Evolutionary conservation across 352 stramenopile species (phyloP).

Genomic region (Elongisporangium senticosum): DNA sequence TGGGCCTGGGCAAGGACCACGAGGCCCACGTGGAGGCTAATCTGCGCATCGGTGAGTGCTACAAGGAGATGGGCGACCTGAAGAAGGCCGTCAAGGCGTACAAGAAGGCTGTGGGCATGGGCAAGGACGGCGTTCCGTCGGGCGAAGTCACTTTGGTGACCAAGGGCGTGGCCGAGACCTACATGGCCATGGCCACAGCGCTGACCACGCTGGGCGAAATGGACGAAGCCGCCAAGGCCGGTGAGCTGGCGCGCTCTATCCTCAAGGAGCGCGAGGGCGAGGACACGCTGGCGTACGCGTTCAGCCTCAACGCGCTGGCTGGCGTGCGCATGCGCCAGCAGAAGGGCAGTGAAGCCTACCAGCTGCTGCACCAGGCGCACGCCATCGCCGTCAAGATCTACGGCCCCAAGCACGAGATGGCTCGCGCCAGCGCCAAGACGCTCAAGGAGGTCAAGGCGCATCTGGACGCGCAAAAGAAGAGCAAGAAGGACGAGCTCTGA

Average conservation of each 20-base stretch:
- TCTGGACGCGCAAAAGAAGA: constrained; percentile 31
- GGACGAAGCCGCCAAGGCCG: constrained; percentile 29
- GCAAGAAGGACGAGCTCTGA: constrained; percentile 32
- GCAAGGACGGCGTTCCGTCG: constrained; percentile 36
- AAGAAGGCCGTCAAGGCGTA: constrained; percentile 46
- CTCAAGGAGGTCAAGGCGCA: constrained; percentile 56
- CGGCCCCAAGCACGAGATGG: constrained; percentile 54
- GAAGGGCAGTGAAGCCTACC: constrained; percentile 47
- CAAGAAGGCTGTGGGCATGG: constrained; percentile 23
- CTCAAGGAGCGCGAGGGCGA: constrained; percentile 63
- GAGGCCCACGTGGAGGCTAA: constrained; percentile 73
- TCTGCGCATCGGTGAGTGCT: constrained; percentile 59
- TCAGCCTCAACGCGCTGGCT: constrained; percentile 75
- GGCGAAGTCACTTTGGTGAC: constrained; percentile 56
- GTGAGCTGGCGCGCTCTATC: constrained; percentile 39
- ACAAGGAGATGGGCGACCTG: constrained; percentile 61
- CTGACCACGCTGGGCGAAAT: constrained; percentile 38
- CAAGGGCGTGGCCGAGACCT: constrained; percentile 66
- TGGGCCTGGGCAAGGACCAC: constrained; percentile 56
- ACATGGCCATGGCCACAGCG: constrained; percentile 65
- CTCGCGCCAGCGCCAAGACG: constrained; percentile 53
- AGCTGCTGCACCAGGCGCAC: constrained; percentile 61
- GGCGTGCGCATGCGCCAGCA: constrained; percentile 70
- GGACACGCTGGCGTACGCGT: constrained; percentile 62
- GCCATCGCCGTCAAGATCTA: constrained; percentile 62